Evolutionary conservation across 129 eudicot species (phyloP).

Genomic region (Smallanthus sonchifolius): DNA sequence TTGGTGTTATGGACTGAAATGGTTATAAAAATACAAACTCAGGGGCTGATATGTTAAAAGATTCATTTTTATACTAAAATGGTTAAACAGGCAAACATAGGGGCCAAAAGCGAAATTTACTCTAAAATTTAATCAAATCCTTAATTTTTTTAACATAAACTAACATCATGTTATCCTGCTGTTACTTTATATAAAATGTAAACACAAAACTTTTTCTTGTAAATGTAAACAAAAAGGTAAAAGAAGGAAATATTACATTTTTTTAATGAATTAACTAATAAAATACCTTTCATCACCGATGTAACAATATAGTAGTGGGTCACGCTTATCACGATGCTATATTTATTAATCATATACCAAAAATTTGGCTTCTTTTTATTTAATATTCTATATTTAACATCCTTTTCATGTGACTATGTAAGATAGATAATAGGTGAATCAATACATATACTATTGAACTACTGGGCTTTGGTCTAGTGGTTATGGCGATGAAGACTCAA

Average conservation of each 20-base stretch:
- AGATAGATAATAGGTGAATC: conserved; percentile 25
- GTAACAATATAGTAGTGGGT: conserved; percentile 1
- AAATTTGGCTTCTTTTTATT: not conserved
- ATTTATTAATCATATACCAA: not conserved
- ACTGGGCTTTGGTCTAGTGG: not conserved
- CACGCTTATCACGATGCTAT: conserved; percentile 20
- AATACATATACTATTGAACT: conserved; percentile 29
- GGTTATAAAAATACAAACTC: no score
- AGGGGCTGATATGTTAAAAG: no score
- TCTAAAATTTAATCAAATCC: no score
- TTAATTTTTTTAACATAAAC: no score
- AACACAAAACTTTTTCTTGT: no score
- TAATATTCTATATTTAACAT: conserved; percentile 10
- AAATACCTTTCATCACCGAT: not conserved
- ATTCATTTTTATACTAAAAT: no score
- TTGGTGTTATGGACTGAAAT: no score
- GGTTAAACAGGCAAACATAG: no score
- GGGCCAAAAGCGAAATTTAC: no score
- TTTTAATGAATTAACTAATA: not conserved
- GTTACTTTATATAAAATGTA: no score
- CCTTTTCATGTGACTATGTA: conserved; percentile 26
- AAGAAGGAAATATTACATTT: not conserved
- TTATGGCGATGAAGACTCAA: no score
- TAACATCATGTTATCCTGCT: no score
- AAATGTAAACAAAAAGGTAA: not conserved